Base-by-base conservation (phyloP, 2,329 filamentous ascomycete species). In the Purpureocillium takamizusanense region DNA sequence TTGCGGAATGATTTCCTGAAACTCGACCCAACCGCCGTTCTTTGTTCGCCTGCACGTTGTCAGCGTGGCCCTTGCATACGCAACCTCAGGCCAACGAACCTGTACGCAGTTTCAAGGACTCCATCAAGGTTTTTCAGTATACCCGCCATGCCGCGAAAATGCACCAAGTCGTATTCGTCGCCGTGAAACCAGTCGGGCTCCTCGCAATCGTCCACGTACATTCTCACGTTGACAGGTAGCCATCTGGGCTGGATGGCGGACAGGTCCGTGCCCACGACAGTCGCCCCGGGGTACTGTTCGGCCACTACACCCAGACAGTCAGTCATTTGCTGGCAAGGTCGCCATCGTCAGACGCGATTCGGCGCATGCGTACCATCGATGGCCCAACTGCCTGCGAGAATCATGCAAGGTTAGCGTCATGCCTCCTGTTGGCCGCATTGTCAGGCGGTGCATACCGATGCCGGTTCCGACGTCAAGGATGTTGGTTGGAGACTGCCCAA, bases 171-270 rank as follows among this genome's bases (percentile, higher is more conserved):
- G 49, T 74, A 78, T 38, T 69, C 60, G 4, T 63, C 56, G 36
- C 71, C 74, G 18, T 62, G 60, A 4, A 59, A 45, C 78, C 78
- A 83, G 8, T 73, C 65, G 34, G 72, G 64, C 45, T 80, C 59
- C 41, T 62, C 74, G 36, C 70, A 69, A 50, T 82, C 77, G 48
- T 82, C 78, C 9, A 83, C 67, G 41, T 78, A 62, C 57, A 81
- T 81, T 7, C 63, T 65, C n/a, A 76, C 65, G 49, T 81, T 81
- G 10, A 71, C 66, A 13, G 76, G 78, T 11, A 80, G 64, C 55
- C 61, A 65, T 28, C 54, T 56, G 2, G 65, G 63, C 45, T 71
- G 66, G 15, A 69, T 70, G 2, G 67, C 64, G 3, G 64, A 66
- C 14, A 69, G 44, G 37, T 70, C 64, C 18, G 59, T 63, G 33